Percentiles rank a stretch among this genome's conserved stretches.
These are phyloP conservation scores for Aspergillus tubingensis DNA, from an alignment of 2,329 filamentous ascomycete genomes.

Conservation along the genomic window DNA sequence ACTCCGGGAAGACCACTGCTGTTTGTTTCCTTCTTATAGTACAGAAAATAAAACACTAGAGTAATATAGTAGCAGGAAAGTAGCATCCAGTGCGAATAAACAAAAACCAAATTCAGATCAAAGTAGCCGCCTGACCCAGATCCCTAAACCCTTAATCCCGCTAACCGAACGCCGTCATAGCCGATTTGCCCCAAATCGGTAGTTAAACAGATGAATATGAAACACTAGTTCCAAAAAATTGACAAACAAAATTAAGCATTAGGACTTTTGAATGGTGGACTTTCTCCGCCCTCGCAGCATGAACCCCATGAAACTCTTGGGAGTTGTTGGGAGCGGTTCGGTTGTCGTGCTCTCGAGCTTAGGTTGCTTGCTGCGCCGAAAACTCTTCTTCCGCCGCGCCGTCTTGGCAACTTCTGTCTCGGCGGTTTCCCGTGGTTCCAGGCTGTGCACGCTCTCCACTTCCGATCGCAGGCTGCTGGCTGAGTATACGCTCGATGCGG, in stretches of 20 bases:
- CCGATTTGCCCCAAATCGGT: background rate
- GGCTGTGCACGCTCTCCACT: constrained; percentile 19
- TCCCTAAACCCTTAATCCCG: background rate
- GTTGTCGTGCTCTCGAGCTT: constrained; percentile 7
- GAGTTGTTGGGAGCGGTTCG: constrained; percentile 11
- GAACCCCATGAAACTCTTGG: constrained; percentile 28
- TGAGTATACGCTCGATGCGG: constrained; percentile 28
- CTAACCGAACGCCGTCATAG: background rate
- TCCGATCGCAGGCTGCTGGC: constrained; percentile 35
- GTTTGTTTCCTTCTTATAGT: too few relatives aligned
- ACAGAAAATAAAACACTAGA: background rate
- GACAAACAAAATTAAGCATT: constrained; percentile 19
- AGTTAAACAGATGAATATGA: constrained; percentile 1
- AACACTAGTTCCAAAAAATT: background rate
- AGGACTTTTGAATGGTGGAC: constrained; percentile 20
- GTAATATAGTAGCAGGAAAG: too few relatives aligned
- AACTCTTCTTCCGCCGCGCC: constrained; percentile 22
- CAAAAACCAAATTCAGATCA: too few relatives aligned
- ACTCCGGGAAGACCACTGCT: too few relatives aligned
- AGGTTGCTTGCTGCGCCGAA: constrained; percentile 16
- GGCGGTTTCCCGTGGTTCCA: constrained; percentile 14
- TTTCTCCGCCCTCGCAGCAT: constrained; percentile 25
- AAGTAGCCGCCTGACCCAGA: background rate
- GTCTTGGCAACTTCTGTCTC: constrained; percentile 13
- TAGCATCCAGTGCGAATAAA: too few relatives aligned